Evolutionary conservation across 2,329 filamentous ascomycete species (phyloP).

Genomic region (Fusarium sp.): DNA sequence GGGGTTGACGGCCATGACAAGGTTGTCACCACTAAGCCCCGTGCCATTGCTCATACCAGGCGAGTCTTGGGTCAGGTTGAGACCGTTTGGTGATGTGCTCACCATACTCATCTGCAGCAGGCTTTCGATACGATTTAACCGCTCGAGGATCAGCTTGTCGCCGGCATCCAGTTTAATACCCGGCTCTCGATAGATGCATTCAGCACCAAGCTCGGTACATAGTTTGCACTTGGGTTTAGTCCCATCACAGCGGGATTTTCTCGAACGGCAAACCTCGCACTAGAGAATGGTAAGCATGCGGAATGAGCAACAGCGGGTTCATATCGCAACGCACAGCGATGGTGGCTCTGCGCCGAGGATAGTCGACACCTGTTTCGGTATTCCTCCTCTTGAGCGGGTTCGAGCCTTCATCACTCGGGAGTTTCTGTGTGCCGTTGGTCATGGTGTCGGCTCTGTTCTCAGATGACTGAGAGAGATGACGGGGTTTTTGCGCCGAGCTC

Average conservation of each 20-base stretch:
- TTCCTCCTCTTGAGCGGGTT: slow-evolving; percentile 72
- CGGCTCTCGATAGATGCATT: slow-evolving; percentile 87
- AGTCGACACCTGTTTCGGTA: slow-evolving; percentile 71
- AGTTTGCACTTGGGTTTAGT: slow-evolving; percentile 86
- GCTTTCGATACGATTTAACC: slow-evolving; percentile 80
- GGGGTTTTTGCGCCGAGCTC: slow-evolving; percentile 64
- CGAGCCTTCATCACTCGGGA: slow-evolving; percentile 62
- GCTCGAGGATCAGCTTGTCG: slow-evolving; percentile 86
- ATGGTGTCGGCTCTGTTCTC: slow-evolving; percentile 59
- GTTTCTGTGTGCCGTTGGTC: slow-evolving; percentile 60
- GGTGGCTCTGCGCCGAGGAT: slow-evolving; percentile 72
- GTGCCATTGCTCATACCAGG: slow-evolving; percentile 75
- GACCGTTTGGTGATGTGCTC: slow-evolving; percentile 60
- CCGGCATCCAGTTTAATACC: slow-evolving; percentile 89
- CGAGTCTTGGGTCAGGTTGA: slow-evolving; percentile 71
- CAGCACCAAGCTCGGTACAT: slow-evolving; percentile 83
- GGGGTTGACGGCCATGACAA: slow-evolving; percentile 57
- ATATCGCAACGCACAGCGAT: slow-evolving; percentile 67
- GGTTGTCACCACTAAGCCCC: slow-evolving; percentile 67
- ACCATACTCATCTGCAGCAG: slow-evolving; percentile 79
- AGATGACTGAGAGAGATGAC: slow-evolving; percentile 67
- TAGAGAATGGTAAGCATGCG: slow-evolving; percentile 50
- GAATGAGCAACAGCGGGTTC: neutral
- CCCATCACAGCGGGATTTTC: slow-evolving; percentile 84
- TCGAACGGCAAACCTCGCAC: slow-evolving; percentile 85